Percentiles rank a stretch among this genome's conserved stretches.
phyloP scores from a whole-genome alignment of 2,329 filamentous ascomycete species.

The Trichothecium roseum region DNA sequence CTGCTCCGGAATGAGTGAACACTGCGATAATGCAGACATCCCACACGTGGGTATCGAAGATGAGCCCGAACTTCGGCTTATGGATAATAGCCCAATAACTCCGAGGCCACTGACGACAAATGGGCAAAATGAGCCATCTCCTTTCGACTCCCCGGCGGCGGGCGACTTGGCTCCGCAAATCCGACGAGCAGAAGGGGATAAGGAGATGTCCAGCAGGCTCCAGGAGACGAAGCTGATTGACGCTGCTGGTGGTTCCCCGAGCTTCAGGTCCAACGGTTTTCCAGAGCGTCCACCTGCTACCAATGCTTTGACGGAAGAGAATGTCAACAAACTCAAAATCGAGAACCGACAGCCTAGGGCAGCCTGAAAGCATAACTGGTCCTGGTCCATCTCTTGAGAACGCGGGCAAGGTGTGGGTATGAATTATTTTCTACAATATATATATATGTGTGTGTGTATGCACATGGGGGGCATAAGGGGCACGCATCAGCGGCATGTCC shows the following conservation, averaged over 20 bases:
- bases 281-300: slow-evolving; percentile 21
- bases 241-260: slow-evolving; percentile 28
- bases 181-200: slow-evolving; percentile 23
- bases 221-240: slow-evolving; percentile 37
- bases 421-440: no score
- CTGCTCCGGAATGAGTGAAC: slow-evolving; percentile 33
- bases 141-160: slow-evolving; percentile 24
- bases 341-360: slow-evolving; percentile 12
- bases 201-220: slow-evolving; percentile 30
- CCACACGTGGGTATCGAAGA: slow-evolving; percentile 24
- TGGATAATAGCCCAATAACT: slow-evolving; percentile 22
- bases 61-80: slow-evolving; percentile 7
- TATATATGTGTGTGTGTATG: no score
- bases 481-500: no score
- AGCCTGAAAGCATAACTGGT: no score
- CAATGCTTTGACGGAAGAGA: slow-evolving; percentile 42
- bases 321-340: slow-evolving; percentile 35
- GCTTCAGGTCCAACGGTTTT: slow-evolving; percentile 20
- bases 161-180: slow-evolving; percentile 22
- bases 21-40: slow-evolving; percentile 31
- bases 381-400: no score
- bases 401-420: no score
- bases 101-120: slow-evolving; percentile 28
- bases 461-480: no score
- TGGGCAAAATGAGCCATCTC: slow-evolving; percentile 27